These are phyloP conservation scores for Phytophthora litchii DNA, from an alignment of 352 stramenopile genomes.

Conservation along the genomic window DNA sequence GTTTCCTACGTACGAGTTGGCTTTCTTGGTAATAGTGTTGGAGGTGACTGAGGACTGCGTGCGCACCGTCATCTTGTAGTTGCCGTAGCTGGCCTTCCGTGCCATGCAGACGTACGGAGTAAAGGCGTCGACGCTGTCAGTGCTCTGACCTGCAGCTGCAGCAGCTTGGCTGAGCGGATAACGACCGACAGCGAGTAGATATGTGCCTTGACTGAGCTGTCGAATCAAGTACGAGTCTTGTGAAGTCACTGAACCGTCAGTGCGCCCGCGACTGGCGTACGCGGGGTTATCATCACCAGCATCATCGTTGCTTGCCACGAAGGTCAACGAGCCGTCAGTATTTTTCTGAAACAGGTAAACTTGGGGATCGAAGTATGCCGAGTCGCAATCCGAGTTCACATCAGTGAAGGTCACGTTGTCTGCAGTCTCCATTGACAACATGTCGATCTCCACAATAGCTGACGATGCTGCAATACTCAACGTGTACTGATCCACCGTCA, in stretches of 20 bases:
- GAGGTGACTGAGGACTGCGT: constrained; percentile 44
- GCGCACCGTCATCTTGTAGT: constrained; percentile 70
- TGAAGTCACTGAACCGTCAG: constrained; percentile 54
- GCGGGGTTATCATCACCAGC: constrained; percentile 58
- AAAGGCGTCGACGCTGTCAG: constrained; percentile 44
- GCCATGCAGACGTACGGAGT: constrained; percentile 70
- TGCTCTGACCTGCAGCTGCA: constrained; percentile 42
- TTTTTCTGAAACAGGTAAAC: constrained; percentile 51
- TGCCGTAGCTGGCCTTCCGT: constrained; percentile 63
- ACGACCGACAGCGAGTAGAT: constrained; percentile 62
- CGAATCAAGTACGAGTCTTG: constrained; percentile 74
- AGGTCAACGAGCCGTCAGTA: constrained; percentile 31
- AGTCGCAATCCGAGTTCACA: constrained; percentile 77
- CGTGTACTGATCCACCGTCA: constrained; percentile 72
- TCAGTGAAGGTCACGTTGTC: constrained; percentile 46
- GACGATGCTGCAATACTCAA: constrained; percentile 43
- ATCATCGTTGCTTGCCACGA: constrained; percentile 70
- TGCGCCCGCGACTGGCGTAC: constrained; percentile 38
- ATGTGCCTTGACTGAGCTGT: constrained; percentile 45
- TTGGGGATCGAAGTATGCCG: constrained; percentile 73
- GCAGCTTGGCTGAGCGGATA: constrained; percentile 54
- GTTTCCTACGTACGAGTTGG: constrained; percentile 73
- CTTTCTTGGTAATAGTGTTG: constrained; percentile 37
- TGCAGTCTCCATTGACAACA: constrained; percentile 67
- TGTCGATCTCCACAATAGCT: constrained; percentile 66